These are phyloP conservation scores for Pythium coloratum DNA, from an alignment of 352 stramenopile species.

Conservation along the genomic window DNA sequence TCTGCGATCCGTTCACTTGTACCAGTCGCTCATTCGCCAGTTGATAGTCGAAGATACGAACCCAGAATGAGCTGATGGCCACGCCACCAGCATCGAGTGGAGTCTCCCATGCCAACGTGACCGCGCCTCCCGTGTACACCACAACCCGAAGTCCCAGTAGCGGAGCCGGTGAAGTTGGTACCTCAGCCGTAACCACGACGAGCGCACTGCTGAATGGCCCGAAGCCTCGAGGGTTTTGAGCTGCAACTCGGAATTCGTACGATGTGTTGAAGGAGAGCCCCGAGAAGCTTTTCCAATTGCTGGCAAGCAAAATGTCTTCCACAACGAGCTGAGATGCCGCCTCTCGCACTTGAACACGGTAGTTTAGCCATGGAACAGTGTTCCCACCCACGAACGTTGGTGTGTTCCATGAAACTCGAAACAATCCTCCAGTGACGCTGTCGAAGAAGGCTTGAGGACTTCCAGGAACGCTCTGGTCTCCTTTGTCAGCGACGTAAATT, in stretches of 20 bases:
- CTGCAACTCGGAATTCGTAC: slow-evolving; percentile 31
- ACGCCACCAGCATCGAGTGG: slow-evolving; percentile 36
- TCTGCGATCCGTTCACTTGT: slow-evolving; percentile 12
- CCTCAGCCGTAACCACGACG: slow-evolving; percentile 20
- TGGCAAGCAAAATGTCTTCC: neutral
- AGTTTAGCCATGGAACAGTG: slow-evolving; percentile 12
- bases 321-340: neutral
- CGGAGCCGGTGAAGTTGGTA: slow-evolving; percentile 23
- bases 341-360: slow-evolving; percentile 25
- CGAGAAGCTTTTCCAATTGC: slow-evolving; percentile 4
- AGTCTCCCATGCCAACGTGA: slow-evolving; percentile 31
- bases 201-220: slow-evolving; percentile 29
- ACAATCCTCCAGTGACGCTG: slow-evolving; percentile 31
- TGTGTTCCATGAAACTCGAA: slow-evolving; percentile 27
- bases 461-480: slow-evolving; percentile 44
- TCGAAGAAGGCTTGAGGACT: slow-evolving; percentile 11
- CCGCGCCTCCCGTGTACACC: slow-evolving; percentile 30
- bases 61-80: slow-evolving; percentile 27
- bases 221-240: slow-evolving; percentile 27
- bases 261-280: slow-evolving; percentile 28
- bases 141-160: slow-evolving; percentile 21
- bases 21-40: slow-evolving; percentile 9
- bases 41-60: slow-evolving; percentile 25
- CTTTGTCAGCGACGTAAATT: slow-evolving; percentile 36
- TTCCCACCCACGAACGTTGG: slow-evolving; percentile 33